Percentiles rank a stretch among this genome's conserved stretches.
Evolutionary conservation across 257 asterid species (phyloP).

Genomic region (Solanum okadae): DNA sequence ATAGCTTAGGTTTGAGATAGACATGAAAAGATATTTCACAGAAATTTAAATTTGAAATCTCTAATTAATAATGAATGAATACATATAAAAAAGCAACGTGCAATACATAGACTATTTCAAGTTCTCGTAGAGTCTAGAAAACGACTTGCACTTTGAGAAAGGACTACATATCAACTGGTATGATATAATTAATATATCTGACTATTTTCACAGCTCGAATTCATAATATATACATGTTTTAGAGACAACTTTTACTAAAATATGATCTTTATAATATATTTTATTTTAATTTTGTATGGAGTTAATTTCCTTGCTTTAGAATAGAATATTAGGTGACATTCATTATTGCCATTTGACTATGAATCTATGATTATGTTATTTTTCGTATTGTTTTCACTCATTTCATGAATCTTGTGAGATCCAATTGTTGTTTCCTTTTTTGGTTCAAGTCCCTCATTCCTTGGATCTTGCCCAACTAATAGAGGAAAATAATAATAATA

Average conservation of each 20-base stretch:
- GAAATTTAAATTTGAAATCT: no score
- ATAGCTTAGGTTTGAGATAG: background rate
- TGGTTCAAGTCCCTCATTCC: conserved; percentile 8
- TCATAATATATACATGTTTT: no score
- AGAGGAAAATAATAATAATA: background rate
- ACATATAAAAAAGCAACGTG: background rate
- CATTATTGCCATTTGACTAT: background rate
- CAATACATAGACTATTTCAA: background rate
- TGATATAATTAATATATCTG: background rate
- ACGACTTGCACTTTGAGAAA: background rate
- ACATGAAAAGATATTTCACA: no score
- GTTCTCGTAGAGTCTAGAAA: background rate
- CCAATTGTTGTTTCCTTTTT: background rate
- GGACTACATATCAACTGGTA: background rate
- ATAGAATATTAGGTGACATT: conserved; percentile 1
- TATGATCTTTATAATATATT: no score
- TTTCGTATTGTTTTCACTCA: background rate
- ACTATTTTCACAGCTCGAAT: no score
- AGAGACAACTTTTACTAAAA: no score
- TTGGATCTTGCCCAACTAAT: background rate
- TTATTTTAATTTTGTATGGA: background rate
- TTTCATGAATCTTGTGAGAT: background rate
- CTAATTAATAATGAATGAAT: no score
- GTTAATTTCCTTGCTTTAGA: background rate
- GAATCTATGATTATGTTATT: conserved; percentile 15